Evolutionary conservation across 768 basidiomycete species (phyloP), one percentile per base, ranked within the genome.

Genomic region (Kwoniella sp.): DNA sequence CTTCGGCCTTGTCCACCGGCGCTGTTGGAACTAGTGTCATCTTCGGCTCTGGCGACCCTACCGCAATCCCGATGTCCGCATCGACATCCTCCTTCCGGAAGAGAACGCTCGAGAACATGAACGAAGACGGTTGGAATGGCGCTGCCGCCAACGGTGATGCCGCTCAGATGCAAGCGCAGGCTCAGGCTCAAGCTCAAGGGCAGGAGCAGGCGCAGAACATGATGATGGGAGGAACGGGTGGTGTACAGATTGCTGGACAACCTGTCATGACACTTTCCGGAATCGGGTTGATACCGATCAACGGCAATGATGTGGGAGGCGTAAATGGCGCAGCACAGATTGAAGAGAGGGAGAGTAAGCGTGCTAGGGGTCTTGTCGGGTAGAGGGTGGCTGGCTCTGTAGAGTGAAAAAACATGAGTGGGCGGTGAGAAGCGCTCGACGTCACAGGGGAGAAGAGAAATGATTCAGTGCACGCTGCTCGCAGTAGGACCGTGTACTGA

Each of bases 11-110:
- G 29, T 62, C 57, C 25, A 68, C 29, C 41, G 67, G 67, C 9
- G 58, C 72, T n/a, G 69, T 76, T 20, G 72, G 75, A 4, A 72
- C 73, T 11, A 70, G 53, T 34, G 53, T 70, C 13, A 61, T 74
- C 22, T 74, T 76, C 58, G 70, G 70, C 11, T 67, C 73, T 45
- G 8, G 41, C 48, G 23, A 37, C 22, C 30, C 51, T 26, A 2
- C 15, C 15, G 13, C 20, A 34, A 34, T 55, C 11, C 30, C 29
- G 12, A 30, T 55, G n/a, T 52, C 45, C 20, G n/a, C 30, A 28
- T 51, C 23, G 22, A 2, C 30, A 26, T 45, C 23, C 11, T 64
- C 61, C 53, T 55, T 63, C 55, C 58, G 69, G 4, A 73, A 73
- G 29, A 56, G 72, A 30, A 58, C 69, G 4, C 63, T 73, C 13